Evolutionary conservation across 805 yeast genomes (phyloP).

Genomic region (Isabelozyma rhagii): DNA sequence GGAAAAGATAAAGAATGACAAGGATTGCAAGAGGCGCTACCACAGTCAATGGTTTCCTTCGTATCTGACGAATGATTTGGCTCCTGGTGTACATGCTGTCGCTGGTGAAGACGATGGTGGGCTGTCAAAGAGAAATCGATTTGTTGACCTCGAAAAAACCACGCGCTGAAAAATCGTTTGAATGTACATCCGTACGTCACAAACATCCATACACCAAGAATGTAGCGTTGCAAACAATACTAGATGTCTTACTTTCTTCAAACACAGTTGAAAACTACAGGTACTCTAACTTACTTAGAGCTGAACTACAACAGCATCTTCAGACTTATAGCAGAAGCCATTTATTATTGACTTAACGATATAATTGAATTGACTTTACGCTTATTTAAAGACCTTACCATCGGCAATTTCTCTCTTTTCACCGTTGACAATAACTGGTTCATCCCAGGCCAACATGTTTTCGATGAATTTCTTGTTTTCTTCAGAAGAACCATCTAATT

Average conservation of each 20-base stretch:
- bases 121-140: not conserved
- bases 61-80: conserved; percentile 48
- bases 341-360: not conserved
- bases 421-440: conserved; percentile 81
- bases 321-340: not conserved
- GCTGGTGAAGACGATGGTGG: not conserved
- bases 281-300: too few species aligned
- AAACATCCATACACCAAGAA: too few species aligned
- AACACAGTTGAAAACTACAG: too few species aligned
- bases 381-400: conserved; percentile 95
- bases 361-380: not conserved
- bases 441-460: conserved; percentile 98
- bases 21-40: conserved; percentile 47
- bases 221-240: too few species aligned
- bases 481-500: conserved; percentile 74
- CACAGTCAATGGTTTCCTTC: conserved; percentile 54
- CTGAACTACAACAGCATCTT: not conserved
- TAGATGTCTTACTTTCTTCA: too few species aligned
- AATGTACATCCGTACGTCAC: too few species aligned
- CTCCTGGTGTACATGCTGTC: conserved; percentile 19
- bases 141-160: not conserved
- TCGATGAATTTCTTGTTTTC: conserved; percentile 77
- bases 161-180: too few species aligned
- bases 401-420: conserved; percentile 85
- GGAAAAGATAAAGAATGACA: conserved; percentile 40